Evolutionary conservation across 1,284 basidiomycete species (phyloP).

Genomic region (Trichosporon sp.): DNA sequence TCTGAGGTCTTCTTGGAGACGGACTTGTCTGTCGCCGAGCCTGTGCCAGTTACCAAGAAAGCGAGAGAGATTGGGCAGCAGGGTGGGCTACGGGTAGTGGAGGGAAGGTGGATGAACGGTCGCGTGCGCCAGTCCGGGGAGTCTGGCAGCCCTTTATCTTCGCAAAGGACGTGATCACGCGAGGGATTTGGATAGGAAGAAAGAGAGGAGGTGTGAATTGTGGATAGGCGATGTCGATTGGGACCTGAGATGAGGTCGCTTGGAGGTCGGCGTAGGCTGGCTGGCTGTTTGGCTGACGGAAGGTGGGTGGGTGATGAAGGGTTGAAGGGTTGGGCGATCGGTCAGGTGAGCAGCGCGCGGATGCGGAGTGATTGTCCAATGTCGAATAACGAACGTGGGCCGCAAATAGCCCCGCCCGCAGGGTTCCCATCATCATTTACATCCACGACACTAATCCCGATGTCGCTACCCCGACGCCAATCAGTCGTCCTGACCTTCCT

Average conservation of each 20-base stretch:
- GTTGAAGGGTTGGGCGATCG: slow-evolving; percentile 10
- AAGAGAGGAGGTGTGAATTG: neutral
- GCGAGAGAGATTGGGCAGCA: neutral
- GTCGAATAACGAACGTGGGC: slow-evolving; percentile 1
- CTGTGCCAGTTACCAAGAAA: neutral
- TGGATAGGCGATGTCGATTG: neutral
- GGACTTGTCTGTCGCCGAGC: slow-evolving; percentile 25
- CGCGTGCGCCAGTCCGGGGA: neutral
- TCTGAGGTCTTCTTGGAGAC: slow-evolving; percentile 24
- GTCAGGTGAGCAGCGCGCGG: slow-evolving; percentile 5
- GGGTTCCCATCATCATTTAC: neutral
- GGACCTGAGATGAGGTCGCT: slow-evolving; percentile 13
- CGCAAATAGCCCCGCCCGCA: neutral
- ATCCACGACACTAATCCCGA: neutral
- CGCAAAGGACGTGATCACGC: neutral
- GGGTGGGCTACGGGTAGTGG: slow-evolving; percentile 15
- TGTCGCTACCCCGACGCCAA: neutral
- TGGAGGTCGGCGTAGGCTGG: slow-evolving; percentile 3
- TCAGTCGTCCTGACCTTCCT: neutral
- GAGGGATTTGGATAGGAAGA: neutral
- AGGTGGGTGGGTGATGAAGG: too few species aligned
- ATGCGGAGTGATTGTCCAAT: neutral
- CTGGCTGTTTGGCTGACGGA: neutral
- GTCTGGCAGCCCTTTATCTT: neutral
- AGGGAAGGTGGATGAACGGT: neutral